Evolutionary conservation across 176 grass and related monocot genomes (phyloP), one percentile per base, ranked within the genome.

Genomic region (Cymbopogon citratus): DNA sequence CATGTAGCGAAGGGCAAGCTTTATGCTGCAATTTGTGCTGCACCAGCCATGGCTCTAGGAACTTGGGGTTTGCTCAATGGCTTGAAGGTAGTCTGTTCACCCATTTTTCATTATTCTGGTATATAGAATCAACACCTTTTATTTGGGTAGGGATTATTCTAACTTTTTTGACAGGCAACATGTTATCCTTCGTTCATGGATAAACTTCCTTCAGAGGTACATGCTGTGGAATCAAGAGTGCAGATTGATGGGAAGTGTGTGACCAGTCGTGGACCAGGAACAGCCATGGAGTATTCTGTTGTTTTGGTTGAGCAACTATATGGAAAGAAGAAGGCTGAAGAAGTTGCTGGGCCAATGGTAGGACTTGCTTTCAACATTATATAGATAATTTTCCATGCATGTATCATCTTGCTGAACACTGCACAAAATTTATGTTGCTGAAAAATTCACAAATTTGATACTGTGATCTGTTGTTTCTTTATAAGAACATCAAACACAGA

Each of bases 291-390:
- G 29, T 94, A 82, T 73, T 84, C 92, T 73, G 73, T 91, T 63
- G 67, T 81, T 82, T 80, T 91, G 74, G 84, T 89, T 28, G 92
- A 94, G 61, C 81, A 91, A 85, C 84, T 94, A n/a, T 91, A 82
- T 91, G 89, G 87, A 19, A 94, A 91, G 78, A 81, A 91, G 45
- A 94, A 94, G 33, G 89, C 89, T 66, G 78, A 81, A 73, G 84
- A 94, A 85, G 86, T 94, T 76, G 86, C 84, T 54, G 86, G 89
- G 33, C 92, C 92, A 2, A 79, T 94, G 92, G 92, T 94, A 94
- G 24, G 51, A 63, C 56, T 43, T 11, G 2, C 74, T 87, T 74
- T 77, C 39, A 80, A 62, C 18, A 75, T 83, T 66, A 3, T 1
- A 28, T 23, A 59, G 41, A 62, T 39, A 44, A 81, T 3, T 66